A percentile compares a stretch with the other conserved stretches of the same genome.
These are phyloP conservation scores for Camellia sinensis DNA, from an alignment of 148 eudicot species.

Conservation along the genomic window DNA sequence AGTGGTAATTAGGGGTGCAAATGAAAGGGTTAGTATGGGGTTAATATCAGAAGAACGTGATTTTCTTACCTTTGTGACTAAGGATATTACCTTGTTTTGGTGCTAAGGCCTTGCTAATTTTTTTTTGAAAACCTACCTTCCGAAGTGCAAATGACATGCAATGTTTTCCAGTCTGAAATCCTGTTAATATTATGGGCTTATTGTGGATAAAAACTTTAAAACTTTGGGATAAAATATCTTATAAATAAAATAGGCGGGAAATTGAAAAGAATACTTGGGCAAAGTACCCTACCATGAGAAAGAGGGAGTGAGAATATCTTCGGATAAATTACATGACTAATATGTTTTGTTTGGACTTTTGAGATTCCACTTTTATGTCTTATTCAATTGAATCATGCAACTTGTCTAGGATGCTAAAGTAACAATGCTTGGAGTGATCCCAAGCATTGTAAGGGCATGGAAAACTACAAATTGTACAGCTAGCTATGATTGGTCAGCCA, in stretches of 20 bases:
- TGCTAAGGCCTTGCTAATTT: neutral
- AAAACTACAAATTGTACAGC: constrained; percentile 61
- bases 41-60: neutral
- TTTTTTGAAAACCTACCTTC: neutral
- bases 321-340: neutral
- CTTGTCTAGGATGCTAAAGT: constrained; percentile 82
- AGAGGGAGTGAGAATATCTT: neutral
- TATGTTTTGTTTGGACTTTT: neutral
- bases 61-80: neutral
- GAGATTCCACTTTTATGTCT: constrained; percentile 4
- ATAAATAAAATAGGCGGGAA: neutral
- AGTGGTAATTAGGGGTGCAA: too few species aligned
- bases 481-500: constrained; percentile 84
- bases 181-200: neutral
- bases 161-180: neutral
- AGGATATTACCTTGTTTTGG: neutral
- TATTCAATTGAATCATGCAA: neutral
- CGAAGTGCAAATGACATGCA: neutral
- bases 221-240: neutral
- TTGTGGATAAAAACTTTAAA: neutral
- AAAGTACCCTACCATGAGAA: neutral
- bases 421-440: constrained; percentile 93
- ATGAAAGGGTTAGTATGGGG: too few species aligned
- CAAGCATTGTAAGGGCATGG: constrained; percentile 94
- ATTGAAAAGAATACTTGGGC: neutral